These are phyloP conservation scores for Tulasnella sp. DNA, from an alignment of 768 basidiomycete genomes.

Conservation along the genomic window DNA sequence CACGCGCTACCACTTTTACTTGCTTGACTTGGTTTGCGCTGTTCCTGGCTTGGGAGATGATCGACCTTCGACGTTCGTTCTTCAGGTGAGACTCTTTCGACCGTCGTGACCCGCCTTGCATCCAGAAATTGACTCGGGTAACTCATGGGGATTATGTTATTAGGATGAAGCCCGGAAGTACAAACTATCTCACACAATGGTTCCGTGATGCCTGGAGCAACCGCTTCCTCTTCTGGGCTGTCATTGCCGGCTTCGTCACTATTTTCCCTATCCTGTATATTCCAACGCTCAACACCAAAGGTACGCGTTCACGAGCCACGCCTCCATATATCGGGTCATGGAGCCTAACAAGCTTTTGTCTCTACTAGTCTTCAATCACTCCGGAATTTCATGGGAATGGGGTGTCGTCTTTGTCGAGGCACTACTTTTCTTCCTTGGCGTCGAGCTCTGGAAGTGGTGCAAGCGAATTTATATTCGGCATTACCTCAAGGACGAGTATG, in stretches of 20 bases:
- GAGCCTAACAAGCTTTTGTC: neutral
- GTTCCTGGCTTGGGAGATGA: constrained; percentile 21
- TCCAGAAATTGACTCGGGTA: too few species aligned
- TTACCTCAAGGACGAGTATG: neutral
- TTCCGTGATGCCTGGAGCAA: constrained; percentile 25
- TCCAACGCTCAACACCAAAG: constrained; percentile 22
- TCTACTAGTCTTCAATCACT: constrained; percentile 26
- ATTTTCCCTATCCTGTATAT: constrained; percentile 31
- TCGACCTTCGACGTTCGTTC: constrained; percentile 19
- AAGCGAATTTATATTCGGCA: constrained; percentile 9
- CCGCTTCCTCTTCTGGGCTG: constrained; percentile 27
- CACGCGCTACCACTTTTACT: constrained; percentile 28
- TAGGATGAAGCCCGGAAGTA: constrained; percentile 24
- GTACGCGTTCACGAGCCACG: neutral
- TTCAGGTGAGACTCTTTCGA: constrained; percentile 27
- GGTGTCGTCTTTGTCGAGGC: constrained; percentile 24
- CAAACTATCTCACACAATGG: constrained; percentile 21
- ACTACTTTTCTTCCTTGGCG: constrained; percentile 18
- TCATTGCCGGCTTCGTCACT: constrained; percentile 23
- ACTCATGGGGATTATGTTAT: too few species aligned
- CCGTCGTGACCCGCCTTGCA: too few species aligned
- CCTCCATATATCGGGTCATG: neutral
- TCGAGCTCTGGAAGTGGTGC: constrained; percentile 16
- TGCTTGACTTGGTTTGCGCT: constrained; percentile 18
- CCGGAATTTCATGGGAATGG: constrained; percentile 29